Conservation (phyloP, 192 early-diverging fungal genomes). For the Backusella luteola region DNA sequence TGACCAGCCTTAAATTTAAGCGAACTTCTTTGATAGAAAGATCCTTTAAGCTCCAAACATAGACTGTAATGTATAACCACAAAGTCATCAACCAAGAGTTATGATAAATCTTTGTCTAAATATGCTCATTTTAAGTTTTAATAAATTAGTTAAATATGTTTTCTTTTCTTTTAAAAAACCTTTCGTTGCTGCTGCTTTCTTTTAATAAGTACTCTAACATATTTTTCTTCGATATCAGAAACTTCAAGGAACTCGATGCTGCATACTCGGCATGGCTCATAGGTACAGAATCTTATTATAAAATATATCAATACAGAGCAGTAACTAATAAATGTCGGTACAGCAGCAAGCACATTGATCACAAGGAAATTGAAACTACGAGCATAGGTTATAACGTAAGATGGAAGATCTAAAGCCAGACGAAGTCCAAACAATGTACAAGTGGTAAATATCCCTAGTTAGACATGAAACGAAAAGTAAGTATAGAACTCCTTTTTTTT, state of each 20-base stretch:
- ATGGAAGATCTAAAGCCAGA: constrained; percentile 20
- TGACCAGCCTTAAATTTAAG: background rate
- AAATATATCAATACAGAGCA: constrained; percentile 24
- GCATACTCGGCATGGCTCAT: constrained; percentile 19
- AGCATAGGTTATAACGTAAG: constrained; percentile 30
- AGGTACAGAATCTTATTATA: constrained; percentile 11
- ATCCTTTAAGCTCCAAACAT: background rate
- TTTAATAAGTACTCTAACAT: constrained; percentile 23
- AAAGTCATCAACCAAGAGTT: background rate
- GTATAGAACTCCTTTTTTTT: background rate
- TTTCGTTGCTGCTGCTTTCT: background rate
- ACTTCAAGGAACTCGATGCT: constrained; percentile 23
- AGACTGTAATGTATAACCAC: background rate
- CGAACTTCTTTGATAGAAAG: background rate
- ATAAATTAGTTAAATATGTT: background rate
- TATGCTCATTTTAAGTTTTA: background rate
- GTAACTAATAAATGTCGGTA: constrained; percentile 27
- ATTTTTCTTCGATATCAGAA: constrained; percentile 30
- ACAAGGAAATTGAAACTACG: constrained; percentile 22
- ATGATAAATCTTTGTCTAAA: background rate
- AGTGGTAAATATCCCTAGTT: constrained; percentile 18
- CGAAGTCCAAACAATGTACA: constrained; percentile 22
- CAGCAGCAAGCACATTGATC: constrained; percentile 13
- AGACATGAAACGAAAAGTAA: background rate
- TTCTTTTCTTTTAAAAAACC: background rate